Base-by-base conservation (phyloP, 768 basidiomycete species). In the Tylopilus plumbeoviolaceoides region DNA sequence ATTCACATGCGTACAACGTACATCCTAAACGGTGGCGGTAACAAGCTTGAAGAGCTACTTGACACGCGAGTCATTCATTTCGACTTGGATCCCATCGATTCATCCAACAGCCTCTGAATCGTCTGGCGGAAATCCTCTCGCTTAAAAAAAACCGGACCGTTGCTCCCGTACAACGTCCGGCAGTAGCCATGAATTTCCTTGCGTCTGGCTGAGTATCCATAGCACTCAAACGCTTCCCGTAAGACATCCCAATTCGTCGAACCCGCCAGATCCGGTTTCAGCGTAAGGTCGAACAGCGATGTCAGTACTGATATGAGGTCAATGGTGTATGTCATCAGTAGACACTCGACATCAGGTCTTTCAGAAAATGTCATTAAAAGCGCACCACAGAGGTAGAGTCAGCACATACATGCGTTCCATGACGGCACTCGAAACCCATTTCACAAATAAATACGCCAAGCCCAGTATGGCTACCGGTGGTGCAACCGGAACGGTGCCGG, bases 231-330 rank as follows among this genome's bases (percentile, higher is more conserved):
- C 15, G 35, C 50, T 42, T 47, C 41, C 27, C 44, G 51, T 6
- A 55, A 20, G 15, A 52, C 46, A 8, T 44, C 54, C 54, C 54
- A 55, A 12, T 55, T 38, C 1, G 50, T 31, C 20, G 23, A 47
- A 0, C 50, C 50, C n/a, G 50, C 54, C 27, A 55, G 17, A 51
- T 55, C 40, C 14, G 54, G 54, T 15, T 47, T 47, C 9, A 55
- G 21, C 5, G 50, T 55, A 18, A 52, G 36, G 27, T 51, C 45
- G 20, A 55, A 55, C 18, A 55, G 9, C 0, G 41, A 31, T 8
- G 12, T 44, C 41, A 55, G 23, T 10, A 23, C 23, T 23, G 28
- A 55, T 18, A 51, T 43, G 14, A 55, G 50, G 41, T 55, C 50
- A 18, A 55, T 23, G 5, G 45, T 47, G 21, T 55, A 51, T 15